Conservation (phyloP, 2,329 filamentous ascomycete genomes). For the Biscogniauxia marginata region DNA sequence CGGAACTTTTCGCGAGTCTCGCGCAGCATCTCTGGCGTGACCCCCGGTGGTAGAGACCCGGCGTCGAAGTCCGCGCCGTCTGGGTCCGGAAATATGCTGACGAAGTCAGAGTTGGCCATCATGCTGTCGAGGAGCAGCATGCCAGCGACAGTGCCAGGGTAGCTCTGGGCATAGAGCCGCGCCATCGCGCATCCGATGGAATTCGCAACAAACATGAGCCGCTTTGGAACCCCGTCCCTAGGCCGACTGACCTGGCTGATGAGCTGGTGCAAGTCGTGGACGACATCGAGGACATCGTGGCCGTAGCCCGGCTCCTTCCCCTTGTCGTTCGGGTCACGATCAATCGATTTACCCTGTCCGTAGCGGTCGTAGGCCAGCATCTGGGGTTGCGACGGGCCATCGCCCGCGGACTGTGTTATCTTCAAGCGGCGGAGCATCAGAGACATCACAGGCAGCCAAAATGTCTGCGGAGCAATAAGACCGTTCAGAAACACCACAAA, state of each 20-base stretch:
- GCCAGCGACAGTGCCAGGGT: constrained; percentile 44
- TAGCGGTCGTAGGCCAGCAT: constrained; percentile 58
- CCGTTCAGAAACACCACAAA: constrained; percentile 31
- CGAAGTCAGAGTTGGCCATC: constrained; percentile 56
- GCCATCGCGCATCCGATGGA: constrained; percentile 53
- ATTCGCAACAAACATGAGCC: constrained; percentile 49
- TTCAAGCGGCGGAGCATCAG: constrained; percentile 15
- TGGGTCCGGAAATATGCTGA: constrained; percentile 55
- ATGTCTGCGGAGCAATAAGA: constrained; percentile 24
- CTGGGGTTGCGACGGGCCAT: constrained; percentile 21
- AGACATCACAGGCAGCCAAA: constrained; percentile 24
- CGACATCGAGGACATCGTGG: constrained; percentile 45
- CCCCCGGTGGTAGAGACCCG: constrained; percentile 37
- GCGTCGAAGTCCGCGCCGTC: constrained; percentile 46
- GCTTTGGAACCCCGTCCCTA: constrained; percentile 17
- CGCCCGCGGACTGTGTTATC: neutral
- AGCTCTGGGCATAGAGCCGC: constrained; percentile 48
- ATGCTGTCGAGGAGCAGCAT: constrained; percentile 56
- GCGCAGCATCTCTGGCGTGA: constrained; percentile 35
- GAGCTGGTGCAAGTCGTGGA: constrained; percentile 45
- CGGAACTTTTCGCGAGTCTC: constrained; percentile 36
- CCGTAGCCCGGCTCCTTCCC: constrained; percentile 44
- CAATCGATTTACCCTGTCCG: constrained; percentile 47
- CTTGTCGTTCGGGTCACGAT: constrained; percentile 47
- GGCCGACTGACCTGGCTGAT: constrained; percentile 8